Evolutionary conservation across 2,329 filamentous ascomycete genomes (phyloP), one percentile per base, ranked within the genome.

Genomic region (Chaetoscypha palmicola): DNA sequence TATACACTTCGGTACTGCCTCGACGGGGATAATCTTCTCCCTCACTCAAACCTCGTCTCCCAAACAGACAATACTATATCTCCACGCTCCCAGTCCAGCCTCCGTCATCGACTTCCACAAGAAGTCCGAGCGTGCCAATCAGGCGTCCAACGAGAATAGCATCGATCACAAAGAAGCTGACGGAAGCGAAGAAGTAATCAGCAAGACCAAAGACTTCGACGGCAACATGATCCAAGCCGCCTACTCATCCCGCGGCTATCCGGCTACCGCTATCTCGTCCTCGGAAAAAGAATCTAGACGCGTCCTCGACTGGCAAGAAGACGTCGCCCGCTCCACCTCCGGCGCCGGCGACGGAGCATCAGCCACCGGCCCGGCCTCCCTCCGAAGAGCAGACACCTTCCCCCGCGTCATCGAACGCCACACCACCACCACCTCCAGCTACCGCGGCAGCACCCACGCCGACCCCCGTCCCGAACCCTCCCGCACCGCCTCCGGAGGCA

Each of bases 171-270:
- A 16, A n/a, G 47, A 47, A 10, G 47, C 49, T 9, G 32, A 46
- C 11, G 39, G 21, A 8, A 31, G 21, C 12, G 47, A 47, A 33
- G 46, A 39, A 7, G 28, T 66, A 75, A 16, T 41, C n/a, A 20
- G 64, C 69, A 77, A 68, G 72, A 80, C 88, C 31, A 74, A 79
- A 48, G 88, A 94, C 64, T 74, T 86, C 43, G 87, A 94, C 66
- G 86, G 86, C 39, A 94, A 94, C 67, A 84, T 76, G 55, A 80
- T 94, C 60, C 86, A 92, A 60, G 83, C 86, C 22, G 77, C 90
- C 38, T 84, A 79, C 61, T 71, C 44, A 17, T 41, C 42, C 24
- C 40, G 40, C 30, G 44, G n/a, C n/a, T 7, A 17, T n/a, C 2
- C 26, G 9, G 12, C 31, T 9, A n/a, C 22, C 10, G 14, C 43